Evolutionary conservation across 306 rosid species (phyloP), one percentile per base, ranked within the genome.

Genomic region (Cucurbita pepo): DNA sequence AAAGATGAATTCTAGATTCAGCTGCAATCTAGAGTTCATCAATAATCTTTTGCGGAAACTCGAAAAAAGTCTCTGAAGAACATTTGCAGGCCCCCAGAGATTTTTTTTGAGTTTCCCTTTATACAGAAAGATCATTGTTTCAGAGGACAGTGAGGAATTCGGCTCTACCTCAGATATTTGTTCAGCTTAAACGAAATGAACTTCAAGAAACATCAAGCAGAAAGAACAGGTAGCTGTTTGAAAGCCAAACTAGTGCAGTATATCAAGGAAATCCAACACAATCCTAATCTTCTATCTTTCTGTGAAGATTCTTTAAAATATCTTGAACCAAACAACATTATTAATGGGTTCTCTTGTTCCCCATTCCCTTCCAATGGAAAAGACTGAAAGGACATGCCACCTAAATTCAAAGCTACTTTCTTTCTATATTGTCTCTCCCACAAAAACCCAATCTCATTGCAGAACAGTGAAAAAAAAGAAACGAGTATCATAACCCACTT

Each of bases 21-120:
- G 58, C 47, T 64, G 81, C 62, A 91, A 82, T 72, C 84, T 91
- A 67, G 34, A 30, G 3, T 30, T 30, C 34, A 30, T 30, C 34
- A 30, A 30, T 30, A 30, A 30, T 30, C 3, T 30, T 30, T 30
- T 0, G 30, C 22, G 30, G 34, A 30, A 30, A 30, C 34, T 30
- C 34, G 25, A 30, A 30, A 30, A 30, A 30, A 30, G 1, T 30
- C 34, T 30, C 34, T 2, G 34, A 69, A 75, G 92, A 88, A 54
- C 83, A 79, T n/a, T 55, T 80, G 59, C 79, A 69, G 22, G 81
- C 79, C 51, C 51, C 75, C 82, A 0, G 89, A 85, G 61, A 21
- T 85, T 73, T 94, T 87, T 87, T 65, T 66, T 10, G 5, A 69
- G 73, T 64, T 89, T 90, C 73, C 97, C 96, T 7, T 74, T 65